Base-by-base conservation (phyloP, 495 filamentous ascomycete genomes). In the Trichodelitschia bisporula region DNA sequence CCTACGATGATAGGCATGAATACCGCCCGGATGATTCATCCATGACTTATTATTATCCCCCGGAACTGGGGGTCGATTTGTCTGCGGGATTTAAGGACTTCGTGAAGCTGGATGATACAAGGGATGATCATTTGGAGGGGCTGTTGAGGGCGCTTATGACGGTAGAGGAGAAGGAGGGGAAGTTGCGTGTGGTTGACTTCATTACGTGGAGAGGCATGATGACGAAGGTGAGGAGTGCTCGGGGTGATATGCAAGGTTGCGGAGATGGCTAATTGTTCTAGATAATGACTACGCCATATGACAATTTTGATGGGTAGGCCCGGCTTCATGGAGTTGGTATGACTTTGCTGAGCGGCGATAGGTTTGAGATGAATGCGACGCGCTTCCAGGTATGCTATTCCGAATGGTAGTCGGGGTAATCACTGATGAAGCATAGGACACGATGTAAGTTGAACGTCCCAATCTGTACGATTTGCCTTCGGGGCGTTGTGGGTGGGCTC, bases 131-230 rank as follows among this genome's bases (percentile, higher is more conserved):
- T 49, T 51, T 99, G 12, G 77, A 92, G 54, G 66, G 70, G 30
- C 52, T 99, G 14, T 55, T 99, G 19, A 64, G 63, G 24, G 74
- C 78, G 4, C 71, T 99, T 23, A 56, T 66, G 14, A 59, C 58
- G 23, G 54, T 74, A 20, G 86, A 95, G 47, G 55, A 64, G 42
- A 57, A 66, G 33, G 66, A 60, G 4, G 62, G 61, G 6, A 62
- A 65, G 41, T 67, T 55, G 43, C 69, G 70, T 19, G 66, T 77
- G 26, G 70, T 72, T 5, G 72, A 92, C 36, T 46, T 99, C 26
- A 62, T 95, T 28, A 93, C 84, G 0, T 99, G 84, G 84, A 57
- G 86, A 41, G 86, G 86, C 14, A 93, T 99, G 79, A 78, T 99
- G 76, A 95, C 86, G 33, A 99, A 93, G 62, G 77, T 77, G 40